These are phyloP conservation scores for Talaromyces sp. DNA, from an alignment of 2,329 filamentous ascomycete genomes.

Conservation along the genomic window DNA sequence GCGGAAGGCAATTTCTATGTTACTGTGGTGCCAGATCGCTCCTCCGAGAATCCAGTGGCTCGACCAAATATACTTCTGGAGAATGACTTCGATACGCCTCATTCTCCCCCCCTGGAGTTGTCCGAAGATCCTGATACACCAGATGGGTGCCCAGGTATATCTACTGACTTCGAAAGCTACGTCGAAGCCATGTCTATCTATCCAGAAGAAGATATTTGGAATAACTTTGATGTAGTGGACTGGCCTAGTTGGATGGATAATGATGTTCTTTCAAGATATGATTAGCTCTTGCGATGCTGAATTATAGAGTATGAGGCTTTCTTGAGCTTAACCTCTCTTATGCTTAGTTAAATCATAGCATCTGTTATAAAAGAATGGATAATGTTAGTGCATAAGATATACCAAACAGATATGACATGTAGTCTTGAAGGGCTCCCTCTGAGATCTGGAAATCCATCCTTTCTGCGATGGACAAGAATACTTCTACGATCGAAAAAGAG, in stretches of 20 bases:
- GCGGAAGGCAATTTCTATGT: neutral
- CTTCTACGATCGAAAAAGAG: neutral
- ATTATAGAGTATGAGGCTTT: neutral
- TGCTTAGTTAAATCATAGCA: neutral
- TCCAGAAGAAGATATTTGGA: neutral
- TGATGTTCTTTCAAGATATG: neutral
- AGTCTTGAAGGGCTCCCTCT: neutral
- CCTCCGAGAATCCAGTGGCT: neutral
- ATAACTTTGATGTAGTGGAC: neutral
- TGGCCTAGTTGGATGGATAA: neutral
- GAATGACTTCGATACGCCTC: neutral
- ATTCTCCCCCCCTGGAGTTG: neutral
- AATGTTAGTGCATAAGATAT: neutral
- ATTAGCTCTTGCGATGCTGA: neutral
- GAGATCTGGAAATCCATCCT: too few relatives aligned
- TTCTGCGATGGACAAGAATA: neutral
- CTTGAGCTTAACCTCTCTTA: neutral
- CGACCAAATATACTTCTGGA: neutral
- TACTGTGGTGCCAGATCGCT: neutral
- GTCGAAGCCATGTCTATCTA: neutral
- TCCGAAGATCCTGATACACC: neutral
- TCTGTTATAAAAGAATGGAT: neutral
- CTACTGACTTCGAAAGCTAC: neutral
- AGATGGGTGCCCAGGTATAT: neutral
- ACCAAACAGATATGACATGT: neutral